Conservation (phyloP, 129 eudicot genomes). For the Solidago caesia region DNA sequence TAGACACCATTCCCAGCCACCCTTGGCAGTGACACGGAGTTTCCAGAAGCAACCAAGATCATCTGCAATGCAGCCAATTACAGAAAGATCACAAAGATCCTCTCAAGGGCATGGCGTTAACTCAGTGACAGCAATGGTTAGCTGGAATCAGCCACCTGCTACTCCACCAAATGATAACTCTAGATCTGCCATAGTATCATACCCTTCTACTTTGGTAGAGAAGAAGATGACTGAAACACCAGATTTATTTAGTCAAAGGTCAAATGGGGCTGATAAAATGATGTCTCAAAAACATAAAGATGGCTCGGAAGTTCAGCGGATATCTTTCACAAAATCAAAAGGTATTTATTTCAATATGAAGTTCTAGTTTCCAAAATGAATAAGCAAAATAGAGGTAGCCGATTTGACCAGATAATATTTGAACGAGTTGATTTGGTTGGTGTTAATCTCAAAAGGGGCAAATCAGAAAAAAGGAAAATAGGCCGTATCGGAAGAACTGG, state of each 20-base stretch:
- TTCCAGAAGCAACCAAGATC: conserved; percentile 36
- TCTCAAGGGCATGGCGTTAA: conserved; percentile 26
- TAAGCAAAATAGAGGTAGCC: background rate
- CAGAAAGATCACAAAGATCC: conserved; percentile 12
- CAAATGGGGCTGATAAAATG: conserved; percentile 26
- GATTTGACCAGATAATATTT: background rate
- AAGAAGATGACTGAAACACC: conserved; percentile 12
- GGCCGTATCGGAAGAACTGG: too few relatives aligned
- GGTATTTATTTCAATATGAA: conserved; percentile 36
- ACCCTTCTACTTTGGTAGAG: conserved; percentile 12
- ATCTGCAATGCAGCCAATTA: conserved; percentile 23
- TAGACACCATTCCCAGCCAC: conserved; percentile 24
- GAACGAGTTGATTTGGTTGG: background rate
- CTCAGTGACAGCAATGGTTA: conserved; percentile 25
- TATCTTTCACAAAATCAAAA: conserved; percentile 35
- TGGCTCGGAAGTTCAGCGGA: conserved; percentile 23
- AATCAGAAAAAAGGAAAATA: background rate
- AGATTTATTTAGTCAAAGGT: conserved; percentile 20
- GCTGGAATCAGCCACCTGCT: conserved; percentile 33
- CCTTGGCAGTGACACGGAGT: conserved; percentile 16
- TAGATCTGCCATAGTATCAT: conserved; percentile 22
- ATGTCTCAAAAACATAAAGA: conserved; percentile 26
- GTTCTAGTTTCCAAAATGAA: background rate
- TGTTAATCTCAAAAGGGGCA: background rate
- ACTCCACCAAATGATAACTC: conserved; percentile 16